Conservation (phyloP, 2,329 filamentous ascomycete genomes). For the Alternaria sp. region DNA sequence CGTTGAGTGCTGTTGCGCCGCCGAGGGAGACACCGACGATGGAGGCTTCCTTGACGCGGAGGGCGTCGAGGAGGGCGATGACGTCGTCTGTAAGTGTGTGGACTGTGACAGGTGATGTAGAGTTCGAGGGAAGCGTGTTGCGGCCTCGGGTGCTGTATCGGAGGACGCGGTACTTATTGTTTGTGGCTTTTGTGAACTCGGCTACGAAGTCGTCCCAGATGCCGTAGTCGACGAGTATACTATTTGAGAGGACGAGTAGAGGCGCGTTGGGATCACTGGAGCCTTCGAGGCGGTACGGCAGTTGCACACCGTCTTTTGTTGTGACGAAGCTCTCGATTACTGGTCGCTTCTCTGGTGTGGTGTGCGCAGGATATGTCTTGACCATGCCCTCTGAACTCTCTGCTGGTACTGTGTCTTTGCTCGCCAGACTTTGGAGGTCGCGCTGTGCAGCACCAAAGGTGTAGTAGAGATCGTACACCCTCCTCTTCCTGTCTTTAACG, state of each 20-base stretch:
- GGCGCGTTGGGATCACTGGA: conserved; percentile 70
- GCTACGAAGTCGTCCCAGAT: conserved; percentile 82
- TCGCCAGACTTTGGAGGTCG: conserved; percentile 66
- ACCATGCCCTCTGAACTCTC: conserved; percentile 62
- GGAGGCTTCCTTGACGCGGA: conserved; percentile 70
- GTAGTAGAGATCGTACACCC: conserved; percentile 76
- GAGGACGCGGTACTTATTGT: conserved; percentile 73
- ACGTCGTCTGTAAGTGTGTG: conserved; percentile 74
- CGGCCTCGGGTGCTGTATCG: conserved; percentile 81
- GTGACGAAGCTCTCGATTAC: conserved; percentile 72
- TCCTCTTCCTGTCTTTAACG: conserved; percentile 63
- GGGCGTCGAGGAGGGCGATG: conserved; percentile 67
- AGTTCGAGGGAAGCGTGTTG: conserved; percentile 52
- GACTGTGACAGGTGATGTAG: conserved; percentile 58
- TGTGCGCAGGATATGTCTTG: conserved; percentile 58
- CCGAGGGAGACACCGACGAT: conserved; percentile 82
- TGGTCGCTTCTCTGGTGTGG: conserved; percentile 45
- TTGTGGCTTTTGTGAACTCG: conserved; percentile 60
- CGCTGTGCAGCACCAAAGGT: conserved; percentile 78
- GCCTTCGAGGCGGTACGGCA: conserved; percentile 80
- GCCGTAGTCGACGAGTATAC: conserved; percentile 75
- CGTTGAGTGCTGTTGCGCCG: conserved; percentile 77
- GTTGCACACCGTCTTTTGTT: conserved; percentile 69
- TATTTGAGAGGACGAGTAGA: conserved; percentile 78
- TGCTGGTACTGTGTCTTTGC: conserved; percentile 56